phyloP scores from a whole-genome alignment of 2,329 filamentous ascomycete species.

The Beauveria pseudobassiana region DNA sequence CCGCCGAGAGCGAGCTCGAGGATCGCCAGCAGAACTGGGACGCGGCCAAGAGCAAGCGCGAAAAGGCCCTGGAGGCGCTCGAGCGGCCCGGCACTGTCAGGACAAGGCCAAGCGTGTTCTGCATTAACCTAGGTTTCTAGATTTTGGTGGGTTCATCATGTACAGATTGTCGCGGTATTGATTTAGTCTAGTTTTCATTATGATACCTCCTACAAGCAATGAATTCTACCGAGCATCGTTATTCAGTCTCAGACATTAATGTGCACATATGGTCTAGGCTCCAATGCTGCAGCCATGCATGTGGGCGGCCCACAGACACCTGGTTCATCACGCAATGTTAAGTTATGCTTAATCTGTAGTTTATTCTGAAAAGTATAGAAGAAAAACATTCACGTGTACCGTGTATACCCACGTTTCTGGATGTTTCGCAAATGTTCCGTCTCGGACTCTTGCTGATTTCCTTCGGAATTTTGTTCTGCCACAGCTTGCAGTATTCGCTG shows the following conservation, averaged over 20 bases:
- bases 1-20: constrained; percentile 44
- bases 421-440: background rate
- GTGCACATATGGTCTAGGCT: too few relatives aligned
- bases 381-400: too few relatives aligned
- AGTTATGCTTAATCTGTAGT: background rate
- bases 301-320: background rate
- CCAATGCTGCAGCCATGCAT: background rate
- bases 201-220: constrained; percentile 9
- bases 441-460: background rate
- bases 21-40: constrained; percentile 34
- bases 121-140: background rate
- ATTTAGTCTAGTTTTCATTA: background rate
- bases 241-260: too few relatives aligned
- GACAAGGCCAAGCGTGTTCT: constrained; percentile 16
- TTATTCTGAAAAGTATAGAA: background rate
- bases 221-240: background rate
- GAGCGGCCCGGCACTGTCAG: constrained; percentile 42
- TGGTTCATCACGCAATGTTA: background rate
- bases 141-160: too few relatives aligned
- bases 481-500: background rate
- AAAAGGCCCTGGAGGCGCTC: constrained; percentile 42
- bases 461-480: background rate
- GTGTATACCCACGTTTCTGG: background rate
- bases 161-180: background rate
- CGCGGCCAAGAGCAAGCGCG: constrained; percentile 39